These are phyloP conservation scores for Aureobasidium leucospermi DNA, from an alignment of 2,329 filamentous ascomycete species.

Conservation along the genomic window DNA sequence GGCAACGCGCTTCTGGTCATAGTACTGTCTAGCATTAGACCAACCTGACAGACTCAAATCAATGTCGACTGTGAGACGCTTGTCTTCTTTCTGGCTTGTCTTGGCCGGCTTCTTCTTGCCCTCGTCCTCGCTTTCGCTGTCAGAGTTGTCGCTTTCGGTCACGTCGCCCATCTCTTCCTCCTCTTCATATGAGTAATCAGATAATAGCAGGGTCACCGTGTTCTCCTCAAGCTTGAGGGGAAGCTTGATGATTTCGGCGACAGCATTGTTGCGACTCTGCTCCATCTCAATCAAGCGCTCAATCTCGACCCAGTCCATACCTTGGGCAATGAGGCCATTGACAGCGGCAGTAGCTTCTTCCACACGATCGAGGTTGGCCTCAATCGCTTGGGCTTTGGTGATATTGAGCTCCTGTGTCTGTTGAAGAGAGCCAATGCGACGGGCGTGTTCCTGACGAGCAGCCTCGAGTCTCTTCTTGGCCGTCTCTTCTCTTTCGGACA, in stretches of 20 bases:
- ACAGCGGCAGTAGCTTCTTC: slow-evolving; percentile 90
- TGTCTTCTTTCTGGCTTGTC: slow-evolving; percentile 26
- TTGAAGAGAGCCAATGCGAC: slow-evolving; percentile 76
- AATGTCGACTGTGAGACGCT: slow-evolving; percentile 67
- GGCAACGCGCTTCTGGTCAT: slow-evolving; percentile 77
- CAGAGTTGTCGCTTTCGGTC: slow-evolving; percentile 57
- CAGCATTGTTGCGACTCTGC: slow-evolving; percentile 69
- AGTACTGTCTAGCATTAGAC: slow-evolving; percentile 87
- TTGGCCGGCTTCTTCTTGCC: slow-evolving; percentile 19
- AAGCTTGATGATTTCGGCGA: slow-evolving; percentile 78
- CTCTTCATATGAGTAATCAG: slow-evolving; percentile 59
- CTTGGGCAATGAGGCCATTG: slow-evolving; percentile 82
- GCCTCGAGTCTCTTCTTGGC: slow-evolving; percentile 80
- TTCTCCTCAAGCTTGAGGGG: slow-evolving; percentile 89
- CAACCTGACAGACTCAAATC: slow-evolving; percentile 75
- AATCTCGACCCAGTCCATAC: slow-evolving; percentile 97
- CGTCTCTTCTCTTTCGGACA: slow-evolving; percentile 72
- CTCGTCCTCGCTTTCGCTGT: slow-evolving; percentile 56
- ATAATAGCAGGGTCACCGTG: slow-evolving; percentile 70
- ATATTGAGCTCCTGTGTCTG: slow-evolving; percentile 74
- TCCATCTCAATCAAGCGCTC: slow-evolving; percentile 82
- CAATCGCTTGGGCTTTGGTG: slow-evolving; percentile 81
- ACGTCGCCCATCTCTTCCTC: slow-evolving; percentile 54
- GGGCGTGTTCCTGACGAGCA: slow-evolving; percentile 75
- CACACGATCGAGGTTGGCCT: slow-evolving; percentile 83